A percentile compares a stretch with the other conserved stretches of the same genome.
phyloP scores from a whole-genome alignment of 768 basidiomycete species.

The Rossbeevera mucosa region DNA sequence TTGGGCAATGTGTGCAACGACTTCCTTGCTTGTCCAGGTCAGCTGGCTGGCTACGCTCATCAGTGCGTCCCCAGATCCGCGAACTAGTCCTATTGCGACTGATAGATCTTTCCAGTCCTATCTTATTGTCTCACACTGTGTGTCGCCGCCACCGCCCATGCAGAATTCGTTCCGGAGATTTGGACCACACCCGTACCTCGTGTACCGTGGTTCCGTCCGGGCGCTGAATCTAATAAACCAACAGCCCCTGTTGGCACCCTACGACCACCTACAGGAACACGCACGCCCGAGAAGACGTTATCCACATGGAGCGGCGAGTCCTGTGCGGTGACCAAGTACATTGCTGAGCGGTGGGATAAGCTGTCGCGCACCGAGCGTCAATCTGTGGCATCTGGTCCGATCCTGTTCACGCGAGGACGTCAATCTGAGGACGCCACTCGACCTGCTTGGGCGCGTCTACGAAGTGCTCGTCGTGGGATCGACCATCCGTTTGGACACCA shows the following conservation, averaged over 20 bases:
- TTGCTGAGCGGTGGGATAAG: conserved; percentile 31
- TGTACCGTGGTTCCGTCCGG: conserved; percentile 53
- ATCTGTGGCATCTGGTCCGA: conserved; percentile 11
- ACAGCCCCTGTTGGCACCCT: neutral
- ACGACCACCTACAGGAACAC: conserved; percentile 1
- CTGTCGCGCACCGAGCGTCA: conserved; percentile 23
- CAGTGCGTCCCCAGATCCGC: conserved; percentile 33
- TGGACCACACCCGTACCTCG: conserved; percentile 51
- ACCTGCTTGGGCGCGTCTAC: conserved; percentile 49
- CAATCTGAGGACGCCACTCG: conserved; percentile 26
- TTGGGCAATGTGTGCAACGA: conserved; percentile 45
- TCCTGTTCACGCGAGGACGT: conserved; percentile 14
- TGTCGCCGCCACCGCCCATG: conserved; percentile 44
- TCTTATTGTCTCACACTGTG: conserved; percentile 54
- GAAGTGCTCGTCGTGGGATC: conserved; percentile 45
- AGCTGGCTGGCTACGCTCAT: conserved; percentile 47
- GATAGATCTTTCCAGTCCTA: conserved; percentile 34
- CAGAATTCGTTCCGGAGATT: conserved; percentile 38
- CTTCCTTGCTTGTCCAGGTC: conserved; percentile 42
- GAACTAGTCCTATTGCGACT: neutral
- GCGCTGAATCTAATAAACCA: neutral
- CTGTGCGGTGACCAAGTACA: conserved; percentile 26
- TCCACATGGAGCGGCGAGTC: conserved; percentile 12
- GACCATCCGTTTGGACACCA: conserved; percentile 48
- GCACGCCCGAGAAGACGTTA: conserved; percentile 4